Base-by-base conservation (phyloP, 2,329 filamentous ascomycete genomes). In the Colletotrichum sublineola region DNA sequence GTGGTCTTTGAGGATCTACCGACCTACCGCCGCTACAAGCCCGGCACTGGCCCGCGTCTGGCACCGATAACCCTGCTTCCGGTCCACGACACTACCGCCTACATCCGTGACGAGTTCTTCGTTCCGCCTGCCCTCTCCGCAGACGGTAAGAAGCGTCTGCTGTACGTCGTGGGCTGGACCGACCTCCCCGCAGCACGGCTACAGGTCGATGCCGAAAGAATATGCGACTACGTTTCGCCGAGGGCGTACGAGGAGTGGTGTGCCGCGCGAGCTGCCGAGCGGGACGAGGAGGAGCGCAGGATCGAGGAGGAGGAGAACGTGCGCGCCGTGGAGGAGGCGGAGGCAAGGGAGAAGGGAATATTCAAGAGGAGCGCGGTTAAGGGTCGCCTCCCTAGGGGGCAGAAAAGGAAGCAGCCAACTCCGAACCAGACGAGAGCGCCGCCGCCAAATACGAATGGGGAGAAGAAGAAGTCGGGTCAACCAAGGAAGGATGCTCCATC, bases 141-240 rank as follows among this genome's bases (percentile, higher is more conserved):
- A 1, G 79, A 84, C 63, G 82, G 84, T 11, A 78, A 77, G 29
- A 83, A 85, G 57, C 81, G 86, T 9, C 82, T 90, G 73, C 84
- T 84, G 62, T 89, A 91, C 69, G 80, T 88, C 2, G 82, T 92
- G 6, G 85, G 86, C 8, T 90, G 88, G 85, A 82, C 80, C 33
- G 88, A 90, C 71, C 77, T 86, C 0, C 87, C 87, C 0, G 83
- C 84, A 0, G 87, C 86, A 50, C 82, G 84, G 24, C 78, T 86
- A 58, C 75, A 85, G 3, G 81, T 90, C 2, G 84, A 82, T 75
- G 76, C 85, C 76, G 81, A 84, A 81, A 67, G 83, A 72, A 83
- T 90, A 7, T 81, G 87, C 15, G 86, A 91, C 42, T 91, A 90
- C 73, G 89, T 92, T 9, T 90, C 89, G 0, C 86, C 87, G 2